Base-by-base conservation (phyloP, 257 asterid species). In the Nicotiana attenuata region DNA sequence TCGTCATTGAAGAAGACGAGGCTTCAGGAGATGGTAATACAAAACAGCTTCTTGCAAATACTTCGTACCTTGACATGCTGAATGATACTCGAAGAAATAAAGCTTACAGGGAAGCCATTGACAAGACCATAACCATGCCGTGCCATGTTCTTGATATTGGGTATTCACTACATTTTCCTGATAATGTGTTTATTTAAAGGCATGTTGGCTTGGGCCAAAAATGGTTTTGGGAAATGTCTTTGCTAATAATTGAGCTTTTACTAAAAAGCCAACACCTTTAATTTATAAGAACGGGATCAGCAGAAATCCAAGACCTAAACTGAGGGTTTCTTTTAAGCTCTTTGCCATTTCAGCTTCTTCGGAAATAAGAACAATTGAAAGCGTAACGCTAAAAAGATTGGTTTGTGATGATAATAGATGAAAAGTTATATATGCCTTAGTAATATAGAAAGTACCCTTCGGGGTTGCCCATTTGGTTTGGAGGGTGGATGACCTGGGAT, bases 81-180 rank as follows among this genome's bases (percentile, higher is more conserved):
- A 96, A 96, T 76, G 99, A 96, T 73, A 78, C 92, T 77, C 88
- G 82, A 20, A 94, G 98, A 61, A 96, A 92, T 81, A 85, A 76
- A 78, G 97, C 97, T 24, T 96, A 61, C 80, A 88, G 93, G 55
- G 88, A 68, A 80, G 99, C 98, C 83, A 94, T 94, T 86, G 92
- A 96, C 11, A 96, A 90, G 65, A 92, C 97, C 9, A 78, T 94
- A 55, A 90, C 94, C 71, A 82, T 80, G 41, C 95, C 98, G 81
- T 96, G 97, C 90, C 98, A 91, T 88, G 97, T 94, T 71, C 99
- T 96, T 67, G 99, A 96, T 85, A 96, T 96, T 68, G 99, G 99
- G 99, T 93, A 92, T 71, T 52, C 29, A 33, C 73, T 61, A 24
- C 15, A 66, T 66, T 78, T 52, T 55, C 11, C 47, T 41, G 11